Evolutionary conservation across 1,284 basidiomycete species (phyloP).

Genomic region (Acaromyces ingoldii): DNA sequence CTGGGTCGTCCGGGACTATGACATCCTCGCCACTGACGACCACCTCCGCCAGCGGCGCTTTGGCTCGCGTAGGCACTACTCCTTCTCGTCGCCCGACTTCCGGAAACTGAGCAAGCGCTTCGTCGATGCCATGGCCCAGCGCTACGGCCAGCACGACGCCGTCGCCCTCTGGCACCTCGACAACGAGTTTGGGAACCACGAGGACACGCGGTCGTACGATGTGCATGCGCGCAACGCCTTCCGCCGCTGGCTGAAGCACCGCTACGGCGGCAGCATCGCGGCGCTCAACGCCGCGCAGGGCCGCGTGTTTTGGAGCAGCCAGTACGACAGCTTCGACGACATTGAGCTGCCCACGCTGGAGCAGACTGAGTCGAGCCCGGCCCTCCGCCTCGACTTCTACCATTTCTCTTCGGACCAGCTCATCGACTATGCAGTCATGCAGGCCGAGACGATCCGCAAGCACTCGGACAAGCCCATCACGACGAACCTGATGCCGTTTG

Average conservation of each 20-base stretch:
- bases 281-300: conserved; percentile 27
- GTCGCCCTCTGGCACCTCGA: conserved; percentile 28
- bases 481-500: conserved; percentile 30
- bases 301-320: conserved; percentile 25
- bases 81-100: conserved; percentile 21
- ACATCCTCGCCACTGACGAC: conserved; percentile 24
- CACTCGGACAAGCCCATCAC: conserved; percentile 26
- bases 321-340: conserved; percentile 25
- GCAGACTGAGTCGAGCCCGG: conserved; percentile 25
- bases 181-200: conserved; percentile 28
- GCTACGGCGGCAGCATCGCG: conserved; percentile 26
- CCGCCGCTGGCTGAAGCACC: conserved; percentile 23
- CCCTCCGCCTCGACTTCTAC: conserved; percentile 27
- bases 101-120: conserved; percentile 25
- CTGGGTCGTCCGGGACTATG: conserved; percentile 29
- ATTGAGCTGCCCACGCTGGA: conserved; percentile 23
- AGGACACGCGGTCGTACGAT: conserved; percentile 22
- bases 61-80: conserved; percentile 26
- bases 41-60: conserved; percentile 17
- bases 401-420: conserved; percentile 24
- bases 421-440: background rate
- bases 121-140: conserved; percentile 19
- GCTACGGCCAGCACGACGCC: conserved; percentile 19
- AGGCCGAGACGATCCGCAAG: conserved; percentile 18
- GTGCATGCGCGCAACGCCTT: conserved; percentile 18